A percentile compares a stretch with the other conserved stretches of the same genome.
Conservation (phyloP, 2,329 filamentous ascomycete species). For the Penicillium polonicum region DNA sequence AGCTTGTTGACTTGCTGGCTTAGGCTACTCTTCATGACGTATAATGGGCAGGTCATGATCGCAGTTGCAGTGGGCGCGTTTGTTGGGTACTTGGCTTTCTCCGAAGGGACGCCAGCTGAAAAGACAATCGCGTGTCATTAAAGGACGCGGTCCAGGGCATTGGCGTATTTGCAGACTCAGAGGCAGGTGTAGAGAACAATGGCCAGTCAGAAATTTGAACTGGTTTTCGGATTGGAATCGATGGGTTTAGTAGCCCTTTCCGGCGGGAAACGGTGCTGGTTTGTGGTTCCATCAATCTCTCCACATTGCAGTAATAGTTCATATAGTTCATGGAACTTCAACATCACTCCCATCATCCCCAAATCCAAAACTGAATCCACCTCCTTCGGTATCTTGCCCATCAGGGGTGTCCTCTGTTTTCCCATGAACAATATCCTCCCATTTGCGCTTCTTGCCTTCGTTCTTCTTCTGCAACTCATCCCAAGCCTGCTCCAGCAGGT, state of each 20-base stretch:
- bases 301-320: constrained; percentile 13
- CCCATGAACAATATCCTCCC: constrained; percentile 72
- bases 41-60: constrained; percentile 97
- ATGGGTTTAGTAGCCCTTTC: background rate
- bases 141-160: constrained; percentile 18
- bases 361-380: constrained; percentile 65
- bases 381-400: constrained; percentile 35
- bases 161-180: background rate
- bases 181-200: background rate
- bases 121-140: constrained; percentile 93
- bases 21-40: constrained; percentile 99
- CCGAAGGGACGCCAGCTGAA: constrained; percentile 64
- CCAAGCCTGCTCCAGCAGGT: constrained; percentile 65
- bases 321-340: constrained; percentile 47
- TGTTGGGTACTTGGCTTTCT: constrained; percentile 81
- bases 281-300: background rate
- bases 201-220: background rate
- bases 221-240: background rate
- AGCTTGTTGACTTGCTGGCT: constrained; percentile 1
- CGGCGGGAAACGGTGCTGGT: background rate
- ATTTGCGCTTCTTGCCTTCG: constrained; percentile 73
- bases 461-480: constrained; percentile 62
- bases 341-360: constrained; percentile 57
- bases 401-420: constrained; percentile 41
- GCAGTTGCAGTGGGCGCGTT: constrained; percentile 86